phyloP scores from a whole-genome alignment of 805 yeast genomes.

The Metschnikowia bowlesiae region DNA sequence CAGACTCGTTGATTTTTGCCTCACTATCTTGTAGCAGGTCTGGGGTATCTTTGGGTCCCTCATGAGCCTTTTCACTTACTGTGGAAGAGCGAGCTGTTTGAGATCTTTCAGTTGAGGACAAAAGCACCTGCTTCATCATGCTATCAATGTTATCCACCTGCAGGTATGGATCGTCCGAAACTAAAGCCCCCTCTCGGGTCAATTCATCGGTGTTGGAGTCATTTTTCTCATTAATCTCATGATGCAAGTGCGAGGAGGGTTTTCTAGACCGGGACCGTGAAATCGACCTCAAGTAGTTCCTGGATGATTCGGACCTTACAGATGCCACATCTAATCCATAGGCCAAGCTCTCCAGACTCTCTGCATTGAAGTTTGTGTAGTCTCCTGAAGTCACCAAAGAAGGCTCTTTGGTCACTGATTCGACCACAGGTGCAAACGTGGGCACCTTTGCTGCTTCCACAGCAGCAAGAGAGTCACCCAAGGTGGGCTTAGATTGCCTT shows the following conservation, averaged over 20 bases:
- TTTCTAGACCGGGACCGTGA: constrained; percentile 59
- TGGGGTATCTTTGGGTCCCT: neutral
- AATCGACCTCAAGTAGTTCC: constrained; percentile 58
- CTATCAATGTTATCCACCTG: constrained; percentile 47
- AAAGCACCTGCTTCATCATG: constrained; percentile 45
- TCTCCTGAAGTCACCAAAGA: constrained; percentile 44
- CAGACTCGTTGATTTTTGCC: neutral
- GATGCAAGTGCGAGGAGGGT: constrained; percentile 7
- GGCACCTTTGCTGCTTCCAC: constrained; percentile 24
- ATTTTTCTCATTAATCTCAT: constrained; percentile 21
- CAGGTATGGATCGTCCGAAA: constrained; percentile 46
- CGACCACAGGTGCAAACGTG: constrained; percentile 1
- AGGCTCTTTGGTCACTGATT: constrained; percentile 26
- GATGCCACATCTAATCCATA: constrained; percentile 22
- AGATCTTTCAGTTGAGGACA: constrained; percentile 3
- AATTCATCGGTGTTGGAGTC: constrained; percentile 38
- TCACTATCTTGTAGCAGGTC: neutral
- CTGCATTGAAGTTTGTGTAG: constrained; percentile 43
- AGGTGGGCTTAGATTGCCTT: constrained; percentile 39
- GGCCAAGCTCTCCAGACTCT: constrained; percentile 19
- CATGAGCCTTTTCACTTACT: neutral
- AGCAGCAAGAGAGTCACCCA: constrained; percentile 44
- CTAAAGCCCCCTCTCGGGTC: constrained; percentile 54
- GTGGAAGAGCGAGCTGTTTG: neutral
- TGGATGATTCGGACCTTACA: constrained; percentile 39